These are phyloP conservation scores for Alternaria solani DNA, from an alignment of 2,329 filamentous ascomycete genomes.

Conservation along the genomic window DNA sequence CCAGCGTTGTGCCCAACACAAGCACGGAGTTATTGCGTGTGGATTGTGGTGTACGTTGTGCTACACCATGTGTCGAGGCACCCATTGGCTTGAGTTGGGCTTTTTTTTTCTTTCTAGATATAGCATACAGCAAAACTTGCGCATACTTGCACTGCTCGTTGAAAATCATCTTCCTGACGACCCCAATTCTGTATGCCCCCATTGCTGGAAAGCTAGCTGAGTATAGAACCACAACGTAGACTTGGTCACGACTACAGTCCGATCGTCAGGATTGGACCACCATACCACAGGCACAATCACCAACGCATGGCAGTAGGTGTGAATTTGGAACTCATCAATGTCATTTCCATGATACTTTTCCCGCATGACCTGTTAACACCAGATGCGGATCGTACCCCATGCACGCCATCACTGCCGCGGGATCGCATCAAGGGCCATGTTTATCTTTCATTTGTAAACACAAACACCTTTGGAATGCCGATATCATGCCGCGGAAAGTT, in stretches of 20 bases:
- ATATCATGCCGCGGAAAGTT: constrained; percentile 52
- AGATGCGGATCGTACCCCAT: constrained; percentile 43
- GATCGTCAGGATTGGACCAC: neutral
- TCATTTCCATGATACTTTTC: constrained; percentile 50
- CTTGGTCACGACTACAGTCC: neutral
- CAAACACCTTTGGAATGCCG: constrained; percentile 54
- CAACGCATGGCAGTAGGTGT: constrained; percentile 2
- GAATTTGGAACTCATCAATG: constrained; percentile 42
- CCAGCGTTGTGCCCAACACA: neutral
- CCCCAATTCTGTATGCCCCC: neutral
- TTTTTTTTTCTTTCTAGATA: neutral
- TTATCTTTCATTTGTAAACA: constrained; percentile 53
- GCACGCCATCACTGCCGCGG: constrained; percentile 48
- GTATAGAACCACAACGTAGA: neutral
- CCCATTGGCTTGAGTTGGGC: no score
- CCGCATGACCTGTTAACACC: constrained; percentile 46
- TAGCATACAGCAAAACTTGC: neutral
- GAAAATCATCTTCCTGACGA: neutral
- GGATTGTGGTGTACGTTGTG: neutral
- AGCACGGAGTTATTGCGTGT: neutral
- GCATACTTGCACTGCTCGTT: neutral
- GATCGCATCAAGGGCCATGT: constrained; percentile 47
- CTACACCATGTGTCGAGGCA: neutral
- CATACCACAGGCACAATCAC: neutral
- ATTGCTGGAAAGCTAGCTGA: neutral